phyloP scores from a whole-genome alignment of 2,329 filamentous ascomycete genomes.

The Pestalotiopsis fici region DNA sequence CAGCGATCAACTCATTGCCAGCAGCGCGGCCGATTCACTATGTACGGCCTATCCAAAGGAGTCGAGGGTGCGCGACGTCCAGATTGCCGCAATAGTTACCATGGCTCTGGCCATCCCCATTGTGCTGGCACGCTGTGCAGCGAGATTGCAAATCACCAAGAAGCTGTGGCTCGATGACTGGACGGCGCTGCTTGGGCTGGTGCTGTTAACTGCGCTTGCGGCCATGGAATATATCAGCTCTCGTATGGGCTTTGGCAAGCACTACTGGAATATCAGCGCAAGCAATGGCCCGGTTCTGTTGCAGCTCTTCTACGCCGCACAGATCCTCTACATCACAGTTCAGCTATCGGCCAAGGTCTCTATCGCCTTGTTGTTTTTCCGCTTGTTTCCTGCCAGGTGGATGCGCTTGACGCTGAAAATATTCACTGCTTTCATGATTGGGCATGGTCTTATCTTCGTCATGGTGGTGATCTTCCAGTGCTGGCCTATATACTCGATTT shows the following conservation, averaged over 20 bases:
- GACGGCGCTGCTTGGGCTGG: neutral
- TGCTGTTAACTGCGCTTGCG: neutral
- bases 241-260: neutral
- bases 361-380: neutral
- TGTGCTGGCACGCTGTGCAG: neutral
- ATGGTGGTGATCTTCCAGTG: neutral
- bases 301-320: neutral
- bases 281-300: neutral
- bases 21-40: neutral
- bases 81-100: neutral
- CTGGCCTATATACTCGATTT: neutral
- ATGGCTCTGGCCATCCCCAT: neutral
- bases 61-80: neutral
- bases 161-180: slow-evolving; percentile 1
- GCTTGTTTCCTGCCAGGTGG: neutral
- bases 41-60: neutral
- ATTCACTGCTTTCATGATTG: neutral
- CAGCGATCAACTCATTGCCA: neutral
- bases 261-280: neutral
- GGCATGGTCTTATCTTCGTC: neutral
- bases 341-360: neutral
- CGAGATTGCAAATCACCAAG: neutral
- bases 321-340: neutral
- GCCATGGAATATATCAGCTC: neutral
- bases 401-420: neutral